Percentiles rank a stretch among this genome's conserved stretches.
These are phyloP conservation scores for Diospyros lotus DNA, from an alignment of 148 eudicot species.

Conservation along the genomic window DNA sequence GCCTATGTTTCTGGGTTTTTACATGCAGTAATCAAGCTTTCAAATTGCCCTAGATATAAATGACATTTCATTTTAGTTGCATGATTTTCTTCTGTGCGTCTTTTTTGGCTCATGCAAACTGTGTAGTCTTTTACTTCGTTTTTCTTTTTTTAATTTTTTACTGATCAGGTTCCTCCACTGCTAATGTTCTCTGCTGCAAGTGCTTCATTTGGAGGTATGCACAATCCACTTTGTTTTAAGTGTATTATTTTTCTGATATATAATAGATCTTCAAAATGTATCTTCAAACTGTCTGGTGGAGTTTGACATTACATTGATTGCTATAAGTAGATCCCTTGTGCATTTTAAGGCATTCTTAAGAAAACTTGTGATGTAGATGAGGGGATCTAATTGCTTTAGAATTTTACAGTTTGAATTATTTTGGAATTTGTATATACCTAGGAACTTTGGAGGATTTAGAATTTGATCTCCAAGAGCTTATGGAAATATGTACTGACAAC, in stretches of 20 bases:
- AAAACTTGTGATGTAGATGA: too few relatives aligned
- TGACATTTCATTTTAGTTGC: not conserved
- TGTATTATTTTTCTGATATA: not conserved
- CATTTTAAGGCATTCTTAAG: too few relatives aligned
- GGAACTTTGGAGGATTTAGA: too few relatives aligned
- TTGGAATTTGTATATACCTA: too few relatives aligned
- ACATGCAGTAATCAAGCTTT: not conserved
- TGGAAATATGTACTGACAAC: too few relatives aligned
- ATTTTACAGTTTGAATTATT: too few relatives aligned
- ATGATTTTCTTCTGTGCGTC: not conserved
- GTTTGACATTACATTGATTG: not conserved
- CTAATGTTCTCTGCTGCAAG: constrained; percentile 56
- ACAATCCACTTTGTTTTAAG: not conserved
- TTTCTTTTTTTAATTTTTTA: not conserved
- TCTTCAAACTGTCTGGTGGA: not conserved
- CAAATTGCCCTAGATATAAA: not conserved
- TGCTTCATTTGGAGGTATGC: constrained; percentile 88
- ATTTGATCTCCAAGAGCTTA: too few relatives aligned
- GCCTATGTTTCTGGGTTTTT: not conserved
- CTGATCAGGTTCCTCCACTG: constrained; percentile 57
- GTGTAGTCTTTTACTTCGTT: not conserved
- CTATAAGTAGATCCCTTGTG: too few relatives aligned
- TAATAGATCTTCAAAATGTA: not conserved
- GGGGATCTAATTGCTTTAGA: too few relatives aligned
- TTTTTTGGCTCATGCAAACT: not conserved